These are phyloP conservation scores for Microthyrium microscopicum DNA, from an alignment of 2,329 filamentous ascomycete species.

Conservation along the genomic window DNA sequence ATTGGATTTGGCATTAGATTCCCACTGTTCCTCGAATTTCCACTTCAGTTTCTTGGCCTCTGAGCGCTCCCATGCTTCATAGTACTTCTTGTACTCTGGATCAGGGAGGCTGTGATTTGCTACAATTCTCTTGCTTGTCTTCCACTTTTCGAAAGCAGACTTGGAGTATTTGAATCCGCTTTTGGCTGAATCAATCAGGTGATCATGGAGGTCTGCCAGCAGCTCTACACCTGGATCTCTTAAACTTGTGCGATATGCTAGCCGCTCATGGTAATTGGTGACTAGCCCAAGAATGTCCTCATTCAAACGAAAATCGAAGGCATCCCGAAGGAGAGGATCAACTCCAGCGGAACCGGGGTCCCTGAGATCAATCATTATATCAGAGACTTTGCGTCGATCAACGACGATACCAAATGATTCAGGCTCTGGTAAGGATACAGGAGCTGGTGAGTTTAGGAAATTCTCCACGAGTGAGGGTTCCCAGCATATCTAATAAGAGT, in stretches of 20 bases:
- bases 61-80: no score
- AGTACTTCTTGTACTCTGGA: no score
- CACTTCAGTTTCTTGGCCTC: no score
- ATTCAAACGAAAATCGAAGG: conserved; percentile 42
- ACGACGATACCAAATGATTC: conserved; percentile 33
- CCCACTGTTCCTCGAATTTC: no score
- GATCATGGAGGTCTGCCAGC: conserved; percentile 26
- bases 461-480: conserved; percentile 46
- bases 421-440: conserved; percentile 28
- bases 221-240: conserved; percentile 12
- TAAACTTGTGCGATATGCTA: conserved; percentile 36
- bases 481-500: no score
- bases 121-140: no score
- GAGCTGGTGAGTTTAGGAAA: conserved; percentile 46
- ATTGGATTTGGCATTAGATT: no score
- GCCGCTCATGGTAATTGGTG: conserved; percentile 46
- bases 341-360: conserved; percentile 13
- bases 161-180: conserved; percentile 27
- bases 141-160: no score
- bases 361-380: conserved; percentile 21
- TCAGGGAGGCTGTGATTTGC: no score
- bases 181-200: conserved; percentile 28
- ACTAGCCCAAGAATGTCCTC: conserved; percentile 43
- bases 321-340: conserved; percentile 32
- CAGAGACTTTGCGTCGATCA: conserved; percentile 28